Conservation (phyloP, 495 filamentous ascomycete species). For the Penicillium simplicissimum region DNA sequence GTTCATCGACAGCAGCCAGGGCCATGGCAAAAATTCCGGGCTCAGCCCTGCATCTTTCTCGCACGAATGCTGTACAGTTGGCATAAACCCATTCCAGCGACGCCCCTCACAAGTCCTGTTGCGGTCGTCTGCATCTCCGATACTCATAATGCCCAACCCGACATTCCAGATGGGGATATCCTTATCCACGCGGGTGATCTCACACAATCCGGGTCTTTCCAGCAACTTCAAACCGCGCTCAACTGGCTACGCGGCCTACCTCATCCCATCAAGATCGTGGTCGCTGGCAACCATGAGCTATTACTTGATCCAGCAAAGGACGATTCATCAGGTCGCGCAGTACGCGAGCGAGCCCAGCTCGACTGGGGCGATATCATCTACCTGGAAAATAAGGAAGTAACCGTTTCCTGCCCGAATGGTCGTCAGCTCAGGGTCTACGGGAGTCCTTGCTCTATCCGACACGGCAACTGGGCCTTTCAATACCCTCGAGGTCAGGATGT, state of each 20-base stretch:
- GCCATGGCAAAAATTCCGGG: constrained; percentile 21
- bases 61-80: constrained; percentile 22
- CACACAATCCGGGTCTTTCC: constrained; percentile 58
- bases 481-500: constrained; percentile 30
- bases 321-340: constrained; percentile 11
- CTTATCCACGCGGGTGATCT: constrained; percentile 79
- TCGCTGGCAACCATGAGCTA: constrained; percentile 73
- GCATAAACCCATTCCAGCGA: constrained; percentile 15
- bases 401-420: constrained; percentile 50
- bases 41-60: constrained; percentile 21
- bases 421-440: constrained; percentile 57
- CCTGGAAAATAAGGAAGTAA: constrained; percentile 47
- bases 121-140: constrained; percentile 64
- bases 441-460: constrained; percentile 48
- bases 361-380: constrained; percentile 52
- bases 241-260: constrained; percentile 63
- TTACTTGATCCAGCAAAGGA: constrained; percentile 55
- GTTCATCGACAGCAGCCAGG: constrained; percentile 20
- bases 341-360: constrained; percentile 23
- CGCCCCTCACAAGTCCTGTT: constrained; percentile 14
- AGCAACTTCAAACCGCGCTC: constrained; percentile 60
- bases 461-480: constrained; percentile 56
- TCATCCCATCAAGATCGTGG: constrained; percentile 66
- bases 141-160: constrained; percentile 64
- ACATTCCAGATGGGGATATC: constrained; percentile 67